Conservation (phyloP, 768 basidiomycete genomes). For the Cyathus striatus region DNA sequence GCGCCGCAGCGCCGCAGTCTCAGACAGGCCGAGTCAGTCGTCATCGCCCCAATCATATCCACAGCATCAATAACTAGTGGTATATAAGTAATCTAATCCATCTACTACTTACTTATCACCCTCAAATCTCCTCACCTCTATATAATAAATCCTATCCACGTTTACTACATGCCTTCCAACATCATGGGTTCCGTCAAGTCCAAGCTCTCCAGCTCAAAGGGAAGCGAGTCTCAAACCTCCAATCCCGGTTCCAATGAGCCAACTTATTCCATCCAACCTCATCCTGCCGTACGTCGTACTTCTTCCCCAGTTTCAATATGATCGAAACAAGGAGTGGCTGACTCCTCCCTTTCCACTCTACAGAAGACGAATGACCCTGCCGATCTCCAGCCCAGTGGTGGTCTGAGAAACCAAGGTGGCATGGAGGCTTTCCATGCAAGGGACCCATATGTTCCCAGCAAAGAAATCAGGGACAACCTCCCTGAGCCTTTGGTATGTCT, state of each 20-base stretch:
- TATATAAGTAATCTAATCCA: no score
- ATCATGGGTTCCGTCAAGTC: background rate
- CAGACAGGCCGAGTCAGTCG: no score
- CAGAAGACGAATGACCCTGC: constrained; percentile 41
- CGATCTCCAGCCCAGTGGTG: constrained; percentile 28
- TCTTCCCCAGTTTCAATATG: no score
- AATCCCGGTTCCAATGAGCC: background rate
- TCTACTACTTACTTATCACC: no score
- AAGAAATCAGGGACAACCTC: constrained; percentile 25
- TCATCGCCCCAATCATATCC: no score
- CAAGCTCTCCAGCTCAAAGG: constrained; percentile 1
- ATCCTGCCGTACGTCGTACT: constrained; percentile 33
- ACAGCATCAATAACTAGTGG: no score
- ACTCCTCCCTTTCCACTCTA: background rate
- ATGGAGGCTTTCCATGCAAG: constrained; percentile 32
- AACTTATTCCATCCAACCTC: constrained; percentile 30
- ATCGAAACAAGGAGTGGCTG: constrained; percentile 3
- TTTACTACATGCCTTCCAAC: background rate
- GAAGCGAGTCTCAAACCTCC: background rate
- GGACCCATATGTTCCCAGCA: constrained; percentile 31
- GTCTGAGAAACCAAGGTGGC: constrained; percentile 25
- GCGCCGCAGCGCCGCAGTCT: no score
- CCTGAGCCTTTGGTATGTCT: constrained; percentile 9
- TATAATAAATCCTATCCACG: background rate
- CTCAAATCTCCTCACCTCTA: no score